Evolutionary conservation across 805 yeast species (phyloP), one percentile per base, ranked within the genome.

Genomic region (Starmerella tilneyi): DNA sequence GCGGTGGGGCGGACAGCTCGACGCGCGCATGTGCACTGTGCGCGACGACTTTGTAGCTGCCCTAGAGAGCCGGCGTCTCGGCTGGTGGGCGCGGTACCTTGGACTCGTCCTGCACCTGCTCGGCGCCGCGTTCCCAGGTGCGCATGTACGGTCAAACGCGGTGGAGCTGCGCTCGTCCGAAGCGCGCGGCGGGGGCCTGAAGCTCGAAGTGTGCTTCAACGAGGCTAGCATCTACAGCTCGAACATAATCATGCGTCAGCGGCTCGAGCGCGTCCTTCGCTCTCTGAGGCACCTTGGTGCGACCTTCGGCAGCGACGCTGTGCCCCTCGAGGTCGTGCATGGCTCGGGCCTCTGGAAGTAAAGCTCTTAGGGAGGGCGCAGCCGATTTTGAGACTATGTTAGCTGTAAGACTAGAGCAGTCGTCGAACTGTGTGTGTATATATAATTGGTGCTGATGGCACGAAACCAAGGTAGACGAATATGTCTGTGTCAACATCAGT

Each of bases 101-200:
- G 89, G 89, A 22, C 74, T 78, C 43, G 70, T 81, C 52, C 79
- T 81, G 84, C 79, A 76, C 59, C 81, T 81, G 37, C 74, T 81
- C 36, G 81, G 88, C 60, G 85, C 85, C 59, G 80, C 81, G 44
- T 82, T 78, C 59, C 89, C 89, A 5, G 86, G 86, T 47, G 89
- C 88, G 17, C 78, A 77, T 56, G 78, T 81, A 23, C 70, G 82
- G 53, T 81, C 76, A n/a, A 42, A 49, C 21, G 50, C 50, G 9
- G 36, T 63, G 12, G 48, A 46, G 16, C 43, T 62, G 12, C 13
- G 21, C n/a, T 21, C 40, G 9, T 15, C 19, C 12, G 54, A 52
- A 5, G 27, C 30, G 5, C 52, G 51, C 16, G 11, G 17, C 12
- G 39, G 46, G 9, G 48, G 48, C 9, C 57, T 61, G 39, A 48